Evolutionary conservation across 805 yeast genomes (phyloP).

Genomic region (Suhomyces sp.): DNA sequence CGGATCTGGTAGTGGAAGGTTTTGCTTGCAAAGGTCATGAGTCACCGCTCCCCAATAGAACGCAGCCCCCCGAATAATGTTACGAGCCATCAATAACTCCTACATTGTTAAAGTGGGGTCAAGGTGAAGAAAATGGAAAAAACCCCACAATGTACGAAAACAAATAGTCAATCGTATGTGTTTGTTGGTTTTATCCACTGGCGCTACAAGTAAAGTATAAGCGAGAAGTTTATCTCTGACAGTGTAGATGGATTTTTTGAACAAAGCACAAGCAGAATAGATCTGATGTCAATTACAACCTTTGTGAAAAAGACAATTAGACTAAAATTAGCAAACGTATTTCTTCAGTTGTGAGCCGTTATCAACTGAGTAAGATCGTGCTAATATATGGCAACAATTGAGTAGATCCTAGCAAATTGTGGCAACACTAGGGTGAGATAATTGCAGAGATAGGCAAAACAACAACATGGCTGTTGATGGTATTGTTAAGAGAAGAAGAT

Average conservation of each 20-base stretch:
- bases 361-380: background rate
- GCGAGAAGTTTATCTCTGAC: background rate
- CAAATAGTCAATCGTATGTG: background rate
- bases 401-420: background rate
- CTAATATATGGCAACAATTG: background rate
- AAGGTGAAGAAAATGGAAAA: background rate
- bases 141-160: background rate
- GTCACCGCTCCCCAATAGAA: background rate
- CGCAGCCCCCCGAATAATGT: background rate
- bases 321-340: background rate
- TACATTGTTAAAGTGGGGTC: background rate
- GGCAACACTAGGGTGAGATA: background rate
- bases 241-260: background rate
- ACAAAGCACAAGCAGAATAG: background rate
- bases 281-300: background rate
- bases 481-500: background rate
- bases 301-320: background rate
- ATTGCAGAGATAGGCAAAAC: background rate
- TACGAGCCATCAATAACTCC: background rate
- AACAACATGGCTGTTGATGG: background rate
- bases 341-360: background rate
- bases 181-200: background rate
- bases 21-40: background rate
- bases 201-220: background rate
- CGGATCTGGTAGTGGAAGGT: background rate